These are phyloP conservation scores for Melocanna baccifera DNA, from an alignment of 176 grass and related monocot species.

Conservation along the genomic window DNA sequence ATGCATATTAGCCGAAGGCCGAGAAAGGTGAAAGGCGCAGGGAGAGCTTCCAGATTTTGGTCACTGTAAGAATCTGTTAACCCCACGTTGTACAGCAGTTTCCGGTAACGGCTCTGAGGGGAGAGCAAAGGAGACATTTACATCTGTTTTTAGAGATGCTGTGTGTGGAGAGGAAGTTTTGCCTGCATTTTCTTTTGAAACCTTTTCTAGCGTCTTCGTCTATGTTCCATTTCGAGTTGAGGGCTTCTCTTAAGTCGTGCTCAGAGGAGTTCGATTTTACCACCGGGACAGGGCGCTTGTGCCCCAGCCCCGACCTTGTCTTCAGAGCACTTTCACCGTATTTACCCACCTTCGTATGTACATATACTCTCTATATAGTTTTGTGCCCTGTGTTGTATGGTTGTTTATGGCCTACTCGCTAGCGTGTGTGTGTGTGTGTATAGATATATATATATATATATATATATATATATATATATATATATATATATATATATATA, in stretches of 20 bases:
- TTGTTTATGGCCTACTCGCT: background rate
- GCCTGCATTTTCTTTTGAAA: conserved; percentile 59
- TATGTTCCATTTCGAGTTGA: conserved; percentile 37
- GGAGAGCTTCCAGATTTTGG: conserved; percentile 81
- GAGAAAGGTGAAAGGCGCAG: conserved; percentile 54
- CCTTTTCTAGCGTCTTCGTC: conserved; percentile 41
- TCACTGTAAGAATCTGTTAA: conserved; percentile 55
- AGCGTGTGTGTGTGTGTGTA: too few species aligned
- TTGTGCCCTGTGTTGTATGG: conserved; percentile 15
- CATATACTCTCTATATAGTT: conserved; percentile 36
- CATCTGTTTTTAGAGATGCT: conserved; percentile 41
- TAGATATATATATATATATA: too few species aligned
- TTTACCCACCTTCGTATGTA: conserved; percentile 41
- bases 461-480: too few species aligned
- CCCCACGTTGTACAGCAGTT: conserved; percentile 81
- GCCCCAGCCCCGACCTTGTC: conserved; percentile 26
- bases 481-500: too few species aligned
- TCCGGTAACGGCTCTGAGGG: conserved; percentile 39
- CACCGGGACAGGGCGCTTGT: conserved; percentile 27
- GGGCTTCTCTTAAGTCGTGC: conserved; percentile 40
- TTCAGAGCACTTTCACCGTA: conserved; percentile 23
- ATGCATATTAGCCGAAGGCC: conserved; percentile 49
- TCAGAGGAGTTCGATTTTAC: conserved; percentile 57
- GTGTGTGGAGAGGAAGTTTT: conserved; percentile 37
- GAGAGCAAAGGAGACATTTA: conserved; percentile 28